Evolutionary conservation across 192 early-diverging fungal species (phyloP), one percentile per base, ranked within the genome.

Genomic region (Lunasporangiospora selenospora): DNA sequence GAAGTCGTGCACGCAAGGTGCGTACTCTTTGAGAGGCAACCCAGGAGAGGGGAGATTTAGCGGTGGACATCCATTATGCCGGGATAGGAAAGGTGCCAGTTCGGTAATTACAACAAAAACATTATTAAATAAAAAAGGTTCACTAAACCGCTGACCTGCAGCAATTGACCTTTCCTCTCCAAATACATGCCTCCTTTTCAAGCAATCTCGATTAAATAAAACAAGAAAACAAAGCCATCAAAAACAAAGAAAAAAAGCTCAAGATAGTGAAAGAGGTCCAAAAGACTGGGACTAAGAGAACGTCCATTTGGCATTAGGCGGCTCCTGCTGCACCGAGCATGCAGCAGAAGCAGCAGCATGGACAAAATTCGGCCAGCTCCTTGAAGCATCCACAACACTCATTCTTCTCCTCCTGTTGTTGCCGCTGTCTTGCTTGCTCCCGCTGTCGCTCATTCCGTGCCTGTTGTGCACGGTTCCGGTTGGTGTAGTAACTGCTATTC

Each of bases 331-430:
- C 69, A 4, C 69, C 69, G 47, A 73, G 53, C 41, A 63, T n/a
- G 19, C 60, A 73, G 43, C 69, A 73, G 29, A 73, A 73, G 48
- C 69, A 73, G 3, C 51, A 11, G 26, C 69, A 63, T 8, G 69
- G 69, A 39, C 69, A 73, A 23, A 73, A 63, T 50, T 73, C 69
- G 41, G 45, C 61, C 13, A 57, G 10, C 0, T 56, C 54, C 27
- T 61, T 73, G 40, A 51, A 63, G 32, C 69, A 73, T 2, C 44
- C 38, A 30, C 69, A 73, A n/a, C 69, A 62, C n/a, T 58, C 69
- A 12, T 51, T 31, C 2, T 46, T 39, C 16, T 55, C 18, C 21
- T 73, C 29, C 30, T 58, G 41, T 12, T 63, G 53, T 19, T 63
- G 56, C 40, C 37, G 50, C 37, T 43, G 37, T 23, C 65, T 29